Base-by-base conservation (phyloP, 148 eudicot species). In the Arbutus unedo region DNA sequence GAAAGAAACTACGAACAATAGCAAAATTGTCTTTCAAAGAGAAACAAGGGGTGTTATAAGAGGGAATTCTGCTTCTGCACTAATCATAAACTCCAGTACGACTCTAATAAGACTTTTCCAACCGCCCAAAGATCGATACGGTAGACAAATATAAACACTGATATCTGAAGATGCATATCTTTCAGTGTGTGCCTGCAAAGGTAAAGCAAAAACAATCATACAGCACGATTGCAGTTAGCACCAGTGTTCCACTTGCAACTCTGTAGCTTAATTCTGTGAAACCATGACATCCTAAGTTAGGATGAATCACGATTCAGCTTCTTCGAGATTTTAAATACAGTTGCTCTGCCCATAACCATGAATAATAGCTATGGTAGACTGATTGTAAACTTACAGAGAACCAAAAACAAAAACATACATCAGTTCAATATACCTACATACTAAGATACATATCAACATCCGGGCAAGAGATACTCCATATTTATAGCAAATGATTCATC, bases 241-340 rank as follows among this genome's bases (percentile, higher is more conserved):
- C 74, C 74, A 71, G 74, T 16, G 41, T 71, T 71, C 74, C 41
- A n/a, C 47, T 71, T n/a, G 18, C 74, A 71, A 16, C 48, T 71
- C 21, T 71, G 74, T 16, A 14, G 74, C 74, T 71, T 38, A 14
- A 71, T 43, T 71, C 47, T 43, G n/a, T 4, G 4, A 48, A 38
- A 71, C 74, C 21, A 43, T 10, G 15, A 41, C 19, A 41, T 71
- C 44, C 8, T 11, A 67, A 67, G 16, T 67, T 67, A 67, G 18
- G 43, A 43, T 71, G 8, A 71, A 48, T 16, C 49, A 38, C 6
- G 48, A 15, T 38, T 67, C 45, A 25, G 43, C 44, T 25, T 15
- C 43, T 67, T 31, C 4, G 25, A 62, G 31, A 19, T n/a, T 38
- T 60, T 43, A 48, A 71, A 14, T 41, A 15, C 5, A 3, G 50